phyloP scores from a whole-genome alignment of 2,329 filamentous ascomycete genomes.

The Paramyrothecium roridum region DNA sequence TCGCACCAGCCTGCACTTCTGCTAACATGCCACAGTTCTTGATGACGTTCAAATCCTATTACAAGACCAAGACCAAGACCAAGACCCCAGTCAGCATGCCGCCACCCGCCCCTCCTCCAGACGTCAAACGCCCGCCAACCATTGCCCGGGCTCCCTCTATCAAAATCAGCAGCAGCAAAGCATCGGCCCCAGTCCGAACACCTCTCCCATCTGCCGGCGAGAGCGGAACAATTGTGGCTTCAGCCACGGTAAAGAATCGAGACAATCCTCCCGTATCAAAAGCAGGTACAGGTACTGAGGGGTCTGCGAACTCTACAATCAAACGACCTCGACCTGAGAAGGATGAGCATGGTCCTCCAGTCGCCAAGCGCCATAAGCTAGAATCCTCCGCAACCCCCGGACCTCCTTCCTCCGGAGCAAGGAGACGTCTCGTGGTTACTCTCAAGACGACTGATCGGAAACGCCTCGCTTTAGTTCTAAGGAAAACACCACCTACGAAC shows the following conservation, averaged over 20 bases:
- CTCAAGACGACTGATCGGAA: conserved; percentile 30
- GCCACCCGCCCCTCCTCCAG: conserved; percentile 9
- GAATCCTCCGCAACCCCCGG: conserved; percentile 18
- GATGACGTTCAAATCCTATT: conserved; percentile 35
- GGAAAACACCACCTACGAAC: conserved; percentile 12
- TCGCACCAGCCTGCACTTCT: not conserved
- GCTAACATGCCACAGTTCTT: conserved; percentile 27
- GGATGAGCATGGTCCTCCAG: conserved; percentile 28
- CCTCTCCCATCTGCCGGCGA: conserved; percentile 10
- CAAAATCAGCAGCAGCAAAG: conserved; percentile 34
- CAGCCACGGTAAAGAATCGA: conserved; percentile 13
- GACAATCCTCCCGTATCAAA: conserved; percentile 13
- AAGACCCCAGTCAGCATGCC: conserved; percentile 20
- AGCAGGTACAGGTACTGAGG: conserved; percentile 12
- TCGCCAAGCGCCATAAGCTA: conserved; percentile 35
- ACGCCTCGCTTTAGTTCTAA: conserved; percentile 30
- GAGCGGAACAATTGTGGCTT: conserved; percentile 23
- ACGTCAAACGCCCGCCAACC: conserved; percentile 23
- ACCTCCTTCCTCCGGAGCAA: conserved; percentile 5
- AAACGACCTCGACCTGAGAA: conserved; percentile 36
- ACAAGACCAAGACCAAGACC: conserved; percentile 30
- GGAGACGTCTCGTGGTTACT: conserved; percentile 32
- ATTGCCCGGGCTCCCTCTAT: conserved; percentile 31
- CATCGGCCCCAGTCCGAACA: conserved; percentile 15
- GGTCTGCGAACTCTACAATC: conserved; percentile 13